phyloP scores from a whole-genome alignment of 805 yeast species.

The Suhomyces vadensis region DNA sequence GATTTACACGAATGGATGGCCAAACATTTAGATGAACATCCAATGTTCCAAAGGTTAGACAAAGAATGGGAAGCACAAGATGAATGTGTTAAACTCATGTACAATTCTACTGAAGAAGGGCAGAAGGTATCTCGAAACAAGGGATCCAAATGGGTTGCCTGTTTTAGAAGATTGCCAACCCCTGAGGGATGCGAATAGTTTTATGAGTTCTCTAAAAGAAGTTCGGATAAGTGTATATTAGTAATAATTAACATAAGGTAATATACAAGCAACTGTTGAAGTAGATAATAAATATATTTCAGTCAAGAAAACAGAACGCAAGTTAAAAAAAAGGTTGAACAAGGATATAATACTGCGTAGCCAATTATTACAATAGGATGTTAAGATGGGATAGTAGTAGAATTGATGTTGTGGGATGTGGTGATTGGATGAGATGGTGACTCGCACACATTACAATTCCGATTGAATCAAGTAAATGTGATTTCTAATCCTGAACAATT shows the following conservation, averaged over 20 bases:
- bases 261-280: constrained; percentile 6
- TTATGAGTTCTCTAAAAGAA: too few species aligned
- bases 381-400: too few species aligned
- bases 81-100: constrained; percentile 83
- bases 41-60: constrained; percentile 78
- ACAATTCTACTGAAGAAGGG: constrained; percentile 95
- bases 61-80: constrained; percentile 81
- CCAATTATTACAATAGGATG: neutral
- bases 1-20: constrained; percentile 98
- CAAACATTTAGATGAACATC: constrained; percentile 84
- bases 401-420: neutral
- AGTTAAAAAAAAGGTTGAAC: constrained; percentile 8
- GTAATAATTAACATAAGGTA: constrained; percentile 3
- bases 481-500: constrained; percentile 5
- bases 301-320: constrained; percentile 5
- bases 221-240: constrained; percentile 4
- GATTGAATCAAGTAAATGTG: too few species aligned
- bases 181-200: constrained; percentile 40
- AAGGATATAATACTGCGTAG: constrained; percentile 1
- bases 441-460: too few species aligned
- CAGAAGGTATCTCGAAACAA: constrained; percentile 90
- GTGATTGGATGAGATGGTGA: too few species aligned
- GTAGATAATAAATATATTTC: constrained; percentile 4
- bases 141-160: constrained; percentile 86
- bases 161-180: constrained; percentile 71